These are phyloP conservation scores for Nannochloropsis gaditana DNA, from an alignment of 108 stramenopile genomes.

Conservation along the genomic window DNA sequence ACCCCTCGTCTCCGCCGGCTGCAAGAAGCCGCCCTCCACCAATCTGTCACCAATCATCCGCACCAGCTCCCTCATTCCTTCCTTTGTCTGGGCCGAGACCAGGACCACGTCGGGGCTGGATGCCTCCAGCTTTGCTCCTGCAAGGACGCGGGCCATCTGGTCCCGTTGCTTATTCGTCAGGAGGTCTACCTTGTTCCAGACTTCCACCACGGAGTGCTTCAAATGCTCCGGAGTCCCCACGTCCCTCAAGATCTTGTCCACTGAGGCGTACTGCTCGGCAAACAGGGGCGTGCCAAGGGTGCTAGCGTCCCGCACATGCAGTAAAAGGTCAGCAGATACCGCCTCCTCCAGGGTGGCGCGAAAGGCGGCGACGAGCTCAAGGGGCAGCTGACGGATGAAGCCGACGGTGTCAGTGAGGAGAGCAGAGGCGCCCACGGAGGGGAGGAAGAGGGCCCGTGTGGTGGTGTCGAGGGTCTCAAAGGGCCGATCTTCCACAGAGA, in stretches of 20 bases:
- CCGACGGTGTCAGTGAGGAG: constrained; percentile 93
- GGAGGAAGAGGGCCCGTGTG: constrained; percentile 73
- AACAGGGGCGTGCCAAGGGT: constrained; percentile 14
- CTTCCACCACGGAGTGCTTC: constrained; percentile 24
- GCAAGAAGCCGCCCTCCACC: background rate
- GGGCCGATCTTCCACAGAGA: constrained; percentile 71
- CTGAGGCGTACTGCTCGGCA: constrained; percentile 27
- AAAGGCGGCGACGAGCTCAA: constrained; percentile 84
- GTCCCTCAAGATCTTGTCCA: constrained; percentile 28
- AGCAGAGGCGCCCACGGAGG: constrained; percentile 66
- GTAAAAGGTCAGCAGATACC: constrained; percentile 72
- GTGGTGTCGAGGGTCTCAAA: constrained; percentile 95
- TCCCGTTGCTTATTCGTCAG: background rate
- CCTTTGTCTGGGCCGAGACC: constrained; percentile 29
- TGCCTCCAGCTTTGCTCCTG: background rate
- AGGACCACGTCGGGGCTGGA: constrained; percentile 2
- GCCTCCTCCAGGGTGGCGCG: constrained; percentile 92
- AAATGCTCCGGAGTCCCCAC: constrained; percentile 24
- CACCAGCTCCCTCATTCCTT: constrained; percentile 27
- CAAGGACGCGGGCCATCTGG: background rate
- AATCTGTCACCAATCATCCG: constrained; percentile 22
- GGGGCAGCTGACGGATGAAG: constrained; percentile 90
- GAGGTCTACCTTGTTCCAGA: constrained; percentile 45
- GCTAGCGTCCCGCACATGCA: constrained; percentile 79
- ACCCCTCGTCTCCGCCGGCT: background rate